A percentile compares a stretch with the other conserved stretches of the same genome.
Conservation (phyloP, 2,329 filamentous ascomycete genomes). For the Penicillium sp. region DNA sequence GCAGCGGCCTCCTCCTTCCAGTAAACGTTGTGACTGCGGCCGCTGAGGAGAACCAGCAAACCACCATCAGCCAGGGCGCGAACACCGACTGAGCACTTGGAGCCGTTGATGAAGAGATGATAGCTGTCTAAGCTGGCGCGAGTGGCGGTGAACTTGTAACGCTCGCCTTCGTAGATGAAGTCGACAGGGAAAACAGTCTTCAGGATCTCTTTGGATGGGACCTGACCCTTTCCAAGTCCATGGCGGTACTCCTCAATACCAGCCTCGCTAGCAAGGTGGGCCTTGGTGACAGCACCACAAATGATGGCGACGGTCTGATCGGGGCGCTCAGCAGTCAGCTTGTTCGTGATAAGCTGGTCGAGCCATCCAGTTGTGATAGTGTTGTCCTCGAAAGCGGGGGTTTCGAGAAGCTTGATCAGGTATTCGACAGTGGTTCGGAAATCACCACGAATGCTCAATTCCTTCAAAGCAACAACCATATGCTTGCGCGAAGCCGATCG, state of each 20-base stretch:
- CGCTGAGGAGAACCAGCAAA: conserved; percentile 82
- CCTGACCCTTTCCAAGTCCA: conserved; percentile 94
- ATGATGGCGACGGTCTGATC: conserved; percentile 92
- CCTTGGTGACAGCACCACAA: conserved; percentile 91
- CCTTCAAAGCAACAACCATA: conserved; percentile 98
- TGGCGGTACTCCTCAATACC: conserved; percentile 83
- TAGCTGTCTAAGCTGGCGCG: conserved; percentile 90
- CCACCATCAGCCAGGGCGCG: conserved; percentile 91
- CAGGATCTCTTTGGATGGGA: conserved; percentile 91
- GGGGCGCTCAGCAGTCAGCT: conserved; percentile 90
- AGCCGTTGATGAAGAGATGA: conserved; percentile 98
- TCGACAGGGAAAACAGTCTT: conserved; percentile 98
- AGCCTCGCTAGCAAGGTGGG: conserved; percentile 86
- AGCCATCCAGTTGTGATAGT: conserved; percentile 99
- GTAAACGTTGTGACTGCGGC: conserved; percentile 96
- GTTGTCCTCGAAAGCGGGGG: conserved; percentile 96
- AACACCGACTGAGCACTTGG: conserved; percentile 90
- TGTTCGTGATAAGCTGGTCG: conserved; percentile 97
- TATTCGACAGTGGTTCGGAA: conserved; percentile 99
- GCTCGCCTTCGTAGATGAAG: conserved; percentile 95
- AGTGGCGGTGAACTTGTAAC: conserved; percentile 98
- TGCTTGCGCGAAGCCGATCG: conserved; percentile 94
- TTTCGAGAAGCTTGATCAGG: conserved; percentile 97
- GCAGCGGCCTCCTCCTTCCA: conserved; percentile 99
- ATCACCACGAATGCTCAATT: conserved; percentile 98